phyloP scores from a whole-genome alignment of 2,329 filamentous ascomycete species.

The Aspergillus sp. region DNA sequence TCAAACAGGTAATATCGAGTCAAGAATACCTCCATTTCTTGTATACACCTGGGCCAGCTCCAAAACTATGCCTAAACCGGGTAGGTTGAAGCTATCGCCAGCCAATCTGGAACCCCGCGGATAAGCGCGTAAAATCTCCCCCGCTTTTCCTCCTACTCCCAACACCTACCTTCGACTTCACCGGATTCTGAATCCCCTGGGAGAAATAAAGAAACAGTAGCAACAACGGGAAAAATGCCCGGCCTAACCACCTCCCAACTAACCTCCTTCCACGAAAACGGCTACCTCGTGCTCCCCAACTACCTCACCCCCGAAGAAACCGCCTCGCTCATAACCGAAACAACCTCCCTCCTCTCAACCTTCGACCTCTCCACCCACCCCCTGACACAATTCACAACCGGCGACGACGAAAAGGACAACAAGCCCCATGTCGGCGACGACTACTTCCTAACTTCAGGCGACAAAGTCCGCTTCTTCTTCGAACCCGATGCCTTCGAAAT shows the following conservation, averaged over 20 bases:
- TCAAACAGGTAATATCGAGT: too few species aligned
- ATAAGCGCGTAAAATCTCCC: neutral
- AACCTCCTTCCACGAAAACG: constrained; percentile 72
- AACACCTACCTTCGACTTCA: neutral
- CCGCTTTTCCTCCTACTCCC: too few species aligned
- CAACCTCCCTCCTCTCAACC: constrained; percentile 68
- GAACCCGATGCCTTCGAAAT: constrained; percentile 81
- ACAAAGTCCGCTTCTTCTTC: constrained; percentile 96
- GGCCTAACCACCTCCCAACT: constrained; percentile 70
- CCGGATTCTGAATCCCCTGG: neutral
- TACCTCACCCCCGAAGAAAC: constrained; percentile 70
- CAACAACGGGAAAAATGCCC: constrained; percentile 8
- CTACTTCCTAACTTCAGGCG: constrained; percentile 87
- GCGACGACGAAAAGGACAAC: constrained; percentile 60
- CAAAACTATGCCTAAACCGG: neutral
- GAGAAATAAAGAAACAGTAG: neutral
- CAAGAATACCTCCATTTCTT: neutral
- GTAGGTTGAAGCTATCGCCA: neutral
- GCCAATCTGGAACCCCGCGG: neutral
- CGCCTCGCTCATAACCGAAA: constrained; percentile 69
- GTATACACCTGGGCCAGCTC: neutral
- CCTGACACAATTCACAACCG: constrained; percentile 90
- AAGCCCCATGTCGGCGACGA: constrained; percentile 80
- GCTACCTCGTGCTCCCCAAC: constrained; percentile 83
- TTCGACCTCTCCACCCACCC: constrained; percentile 84